Evolutionary conservation across 108 stramenopile species (phyloP).

Genomic region (Discostella stelligeroides): DNA sequence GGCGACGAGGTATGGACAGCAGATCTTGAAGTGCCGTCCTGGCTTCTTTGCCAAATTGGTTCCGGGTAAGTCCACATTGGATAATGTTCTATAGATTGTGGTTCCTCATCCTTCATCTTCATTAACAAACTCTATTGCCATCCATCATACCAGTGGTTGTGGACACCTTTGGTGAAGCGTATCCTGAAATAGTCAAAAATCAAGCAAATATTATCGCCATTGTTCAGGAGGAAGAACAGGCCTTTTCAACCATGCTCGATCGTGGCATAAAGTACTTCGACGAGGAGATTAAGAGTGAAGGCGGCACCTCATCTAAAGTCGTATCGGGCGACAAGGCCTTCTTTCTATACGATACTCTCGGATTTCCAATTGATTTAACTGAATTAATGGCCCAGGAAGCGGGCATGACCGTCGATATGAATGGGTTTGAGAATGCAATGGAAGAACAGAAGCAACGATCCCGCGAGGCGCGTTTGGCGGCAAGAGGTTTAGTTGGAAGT

Average conservation of each 20-base stretch:
- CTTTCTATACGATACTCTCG: conserved; percentile 95
- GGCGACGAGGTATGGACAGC: conserved; percentile 97
- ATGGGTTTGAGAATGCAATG: conserved; percentile 90
- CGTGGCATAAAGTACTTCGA: conserved; percentile 94
- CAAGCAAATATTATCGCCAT: conserved; percentile 83
- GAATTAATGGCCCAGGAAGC: conserved; percentile 97
- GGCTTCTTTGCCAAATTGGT: conserved; percentile 94
- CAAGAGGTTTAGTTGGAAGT: conserved; percentile 58
- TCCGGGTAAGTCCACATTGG: conserved; percentile 45
- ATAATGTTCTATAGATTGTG: background rate
- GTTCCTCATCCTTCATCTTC: background rate
- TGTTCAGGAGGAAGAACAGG: conserved; percentile 89
- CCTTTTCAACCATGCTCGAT: conserved; percentile 94
- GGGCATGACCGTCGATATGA: conserved; percentile 86
- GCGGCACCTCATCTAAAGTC: conserved; percentile 1
- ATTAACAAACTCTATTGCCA: background rate
- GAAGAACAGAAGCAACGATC: conserved; percentile 85
- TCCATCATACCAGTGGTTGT: conserved; percentile 68
- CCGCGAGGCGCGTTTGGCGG: conserved; percentile 68
- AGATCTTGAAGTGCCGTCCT: conserved; percentile 89
- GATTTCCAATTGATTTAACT: conserved; percentile 98
- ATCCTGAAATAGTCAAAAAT: conserved; percentile 89
- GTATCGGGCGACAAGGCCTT: conserved; percentile 92
- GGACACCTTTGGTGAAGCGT: conserved; percentile 89
- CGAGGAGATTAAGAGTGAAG: conserved; percentile 60